Base-by-base conservation (phyloP, 768 basidiomycete species). In the Tylopilus plumbeoviolaceoides region DNA sequence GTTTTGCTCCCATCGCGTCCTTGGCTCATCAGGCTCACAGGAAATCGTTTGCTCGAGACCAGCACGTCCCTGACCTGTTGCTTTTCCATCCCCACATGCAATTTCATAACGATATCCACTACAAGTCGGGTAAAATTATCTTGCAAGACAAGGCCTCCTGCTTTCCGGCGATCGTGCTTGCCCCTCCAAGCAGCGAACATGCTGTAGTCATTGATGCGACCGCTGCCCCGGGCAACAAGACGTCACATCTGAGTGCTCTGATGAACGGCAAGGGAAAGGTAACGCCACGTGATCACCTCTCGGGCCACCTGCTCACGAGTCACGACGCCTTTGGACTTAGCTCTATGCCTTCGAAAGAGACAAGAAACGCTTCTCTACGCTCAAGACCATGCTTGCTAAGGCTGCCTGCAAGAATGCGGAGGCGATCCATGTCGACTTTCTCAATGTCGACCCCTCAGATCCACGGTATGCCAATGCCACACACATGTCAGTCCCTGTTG, bases 101-200 rank as follows among this genome's bases (percentile, higher is more conserved):
- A 41, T 83, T 95, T 55, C 82, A 83, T n/a, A 78, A 81, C 30
- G 84, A 93, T 56, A 70, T 77, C 3, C 78, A 84, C 20, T 97
- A 94, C 70, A 75, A 75, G 58, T 72, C 79, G 30, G 93, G 94
- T 25, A 89, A 85, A 53, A 73, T 98, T 31, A 95, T 99, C 55
- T 73, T 98, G 7, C 97, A 99, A 70, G 97, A 99, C 70, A 98
- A 98, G 67, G 95, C 97, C 18, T 95, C 93, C 51, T 99, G 97
- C 70, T 93, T 99, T 68, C 92, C 97, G 17, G 92, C 95, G 0
- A 74, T 84, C 53, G 80, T 98, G 7, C 82, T 99, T n/a, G 78
- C 83, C 20, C 89, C 91, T 40, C 87, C 85, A 11, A 67, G 63
- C 18, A 75, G 81, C 20, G 55, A 63, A 1, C 67, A 75, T 39